These are phyloP conservation scores for Citrullus colocynthis DNA, from an alignment of 306 rosid genomes.

Conservation along the genomic window DNA sequence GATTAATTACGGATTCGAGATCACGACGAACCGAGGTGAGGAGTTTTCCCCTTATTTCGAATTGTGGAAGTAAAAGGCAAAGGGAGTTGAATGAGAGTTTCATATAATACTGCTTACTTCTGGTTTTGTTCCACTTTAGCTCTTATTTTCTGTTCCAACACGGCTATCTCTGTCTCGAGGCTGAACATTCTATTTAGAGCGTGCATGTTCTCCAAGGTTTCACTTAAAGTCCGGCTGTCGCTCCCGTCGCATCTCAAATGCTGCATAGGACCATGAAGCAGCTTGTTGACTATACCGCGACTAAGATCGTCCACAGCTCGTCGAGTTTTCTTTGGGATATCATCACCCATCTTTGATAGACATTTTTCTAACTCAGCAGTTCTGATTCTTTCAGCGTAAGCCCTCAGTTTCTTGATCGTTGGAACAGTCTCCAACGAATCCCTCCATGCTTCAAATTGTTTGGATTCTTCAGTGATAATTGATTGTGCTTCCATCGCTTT, in stretches of 20 bases:
- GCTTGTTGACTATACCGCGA: slow-evolving; percentile 89
- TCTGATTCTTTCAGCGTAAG: slow-evolving; percentile 94
- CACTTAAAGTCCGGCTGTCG: slow-evolving; percentile 78
- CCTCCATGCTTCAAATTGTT: slow-evolving; percentile 96
- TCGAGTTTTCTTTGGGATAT: slow-evolving; percentile 73
- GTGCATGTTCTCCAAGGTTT: slow-evolving; percentile 96
- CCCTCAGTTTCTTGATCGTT: slow-evolving; percentile 88
- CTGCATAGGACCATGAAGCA: slow-evolving; percentile 99
- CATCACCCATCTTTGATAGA: slow-evolving; percentile 95
- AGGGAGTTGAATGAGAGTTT: slow-evolving; percentile 14
- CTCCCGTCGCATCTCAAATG: slow-evolving; percentile 95
- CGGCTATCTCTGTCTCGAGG: slow-evolving; percentile 80
- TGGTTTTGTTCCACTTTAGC: slow-evolving; percentile 91
- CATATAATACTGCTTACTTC: slow-evolving; percentile 30
- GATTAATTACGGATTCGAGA: slow-evolving; percentile 22
- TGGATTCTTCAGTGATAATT: slow-evolving; percentile 77
- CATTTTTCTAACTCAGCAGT: slow-evolving; percentile 87
- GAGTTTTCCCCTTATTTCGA: slow-evolving; percentile 36
- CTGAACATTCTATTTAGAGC: slow-evolving; percentile 97
- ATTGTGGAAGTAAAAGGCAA: slow-evolving; percentile 28
- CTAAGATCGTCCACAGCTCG: slow-evolving; percentile 94
- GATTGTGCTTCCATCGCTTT: slow-evolving; percentile 96
- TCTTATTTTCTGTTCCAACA: slow-evolving; percentile 84
- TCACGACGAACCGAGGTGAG: slow-evolving; percentile 20
- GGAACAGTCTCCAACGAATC: slow-evolving; percentile 98